Conservation (phyloP, 2,329 filamentous ascomycete species). For the Chaetothyriales sp. region DNA sequence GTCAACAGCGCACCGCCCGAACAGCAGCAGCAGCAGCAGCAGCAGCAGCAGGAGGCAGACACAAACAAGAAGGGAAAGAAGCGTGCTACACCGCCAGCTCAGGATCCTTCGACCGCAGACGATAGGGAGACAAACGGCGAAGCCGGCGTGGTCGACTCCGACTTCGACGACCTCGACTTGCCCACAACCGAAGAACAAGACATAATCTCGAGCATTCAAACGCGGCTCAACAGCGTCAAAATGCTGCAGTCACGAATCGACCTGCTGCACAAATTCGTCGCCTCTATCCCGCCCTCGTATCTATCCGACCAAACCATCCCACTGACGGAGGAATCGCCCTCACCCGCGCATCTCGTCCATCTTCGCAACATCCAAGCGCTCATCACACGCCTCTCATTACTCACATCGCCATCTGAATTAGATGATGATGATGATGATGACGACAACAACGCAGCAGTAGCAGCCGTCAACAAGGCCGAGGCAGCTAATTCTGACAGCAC, state of each 20-base stretch:
- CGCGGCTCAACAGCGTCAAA: slow-evolving; percentile 83
- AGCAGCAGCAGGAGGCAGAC: slow-evolving; percentile 1
- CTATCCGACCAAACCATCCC: slow-evolving; percentile 31
- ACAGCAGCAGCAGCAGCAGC: slow-evolving; percentile 6
- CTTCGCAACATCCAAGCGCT: slow-evolving; percentile 81
- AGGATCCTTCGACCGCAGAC: slow-evolving; percentile 16
- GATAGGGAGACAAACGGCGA: slow-evolving; percentile 15
- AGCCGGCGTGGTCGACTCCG: background rate
- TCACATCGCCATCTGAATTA: slow-evolving; percentile 51
- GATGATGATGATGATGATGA: slow-evolving; percentile 17
- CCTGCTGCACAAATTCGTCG: slow-evolving; percentile 61
- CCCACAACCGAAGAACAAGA: slow-evolving; percentile 51
- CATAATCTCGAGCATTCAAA: slow-evolving; percentile 53
- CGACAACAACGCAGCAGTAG: no score
- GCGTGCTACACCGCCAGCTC: slow-evolving; percentile 19
- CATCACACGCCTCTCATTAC: slow-evolving; percentile 64
- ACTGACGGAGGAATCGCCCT: slow-evolving; percentile 20
- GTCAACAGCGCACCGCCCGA: slow-evolving; percentile 18
- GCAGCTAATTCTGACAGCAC: background rate
- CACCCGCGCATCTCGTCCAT: slow-evolving; percentile 45
- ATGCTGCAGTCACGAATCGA: slow-evolving; percentile 71
- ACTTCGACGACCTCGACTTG: background rate
- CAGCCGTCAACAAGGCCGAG: background rate
- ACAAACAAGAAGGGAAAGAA: slow-evolving; percentile 23
- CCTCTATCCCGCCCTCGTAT: slow-evolving; percentile 52